Evolutionary conservation across 2,329 filamentous ascomycete genomes (phyloP), one percentile per base, ranked within the genome.

Genomic region (Cladophialophora psammophila): DNA sequence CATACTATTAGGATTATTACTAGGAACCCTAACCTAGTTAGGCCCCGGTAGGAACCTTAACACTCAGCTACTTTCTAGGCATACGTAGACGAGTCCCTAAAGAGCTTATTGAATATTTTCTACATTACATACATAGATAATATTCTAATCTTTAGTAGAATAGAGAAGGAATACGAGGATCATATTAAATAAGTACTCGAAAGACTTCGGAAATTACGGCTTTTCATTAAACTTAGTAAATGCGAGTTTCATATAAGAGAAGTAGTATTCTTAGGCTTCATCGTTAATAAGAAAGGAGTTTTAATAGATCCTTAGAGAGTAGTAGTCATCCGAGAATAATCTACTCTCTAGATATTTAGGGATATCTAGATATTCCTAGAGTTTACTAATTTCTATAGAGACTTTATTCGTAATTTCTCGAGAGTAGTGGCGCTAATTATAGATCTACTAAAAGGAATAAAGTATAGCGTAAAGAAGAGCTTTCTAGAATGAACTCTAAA

Each of bases 111-210:
- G 10, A 18, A 57, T 13, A 3, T 18, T 31, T 18, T 57, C n/a
- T 57, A 57, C 38, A 57, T 57, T 36, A 26, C 12, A 31, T 57
- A 26, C 40, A 57, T 57, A 57, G 31, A 57, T 40, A 26, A 57
- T 57, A 57, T 57, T 4, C 18, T 57, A 10, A 57, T 57, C 5
- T 57, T 57, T 57, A 57, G 35, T 40, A 31, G 26, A 5, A 40
- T 18, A 18, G 20, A 57, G 15, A 2, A 57, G 18, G 20, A 40
- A 7, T 57, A 57, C 38, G 38, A 26, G 12, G 5, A 13, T 4
- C 38, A 57, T 40, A 40, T 57, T 10, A n/a, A n/a, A 20, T 35
- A 34, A n/a, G 35, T 56, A n/a, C 34, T 56, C 4, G 10, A 56
- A 18, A 31, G 53, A 20, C 15, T 56, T 7, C 32, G n/a, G 12